Percentiles rank a stretch among this genome's conserved stretches.
Evolutionary conservation across 2,329 filamentous ascomycete species (phyloP).

Genomic region (Dryadomyces quercivorus): DNA sequence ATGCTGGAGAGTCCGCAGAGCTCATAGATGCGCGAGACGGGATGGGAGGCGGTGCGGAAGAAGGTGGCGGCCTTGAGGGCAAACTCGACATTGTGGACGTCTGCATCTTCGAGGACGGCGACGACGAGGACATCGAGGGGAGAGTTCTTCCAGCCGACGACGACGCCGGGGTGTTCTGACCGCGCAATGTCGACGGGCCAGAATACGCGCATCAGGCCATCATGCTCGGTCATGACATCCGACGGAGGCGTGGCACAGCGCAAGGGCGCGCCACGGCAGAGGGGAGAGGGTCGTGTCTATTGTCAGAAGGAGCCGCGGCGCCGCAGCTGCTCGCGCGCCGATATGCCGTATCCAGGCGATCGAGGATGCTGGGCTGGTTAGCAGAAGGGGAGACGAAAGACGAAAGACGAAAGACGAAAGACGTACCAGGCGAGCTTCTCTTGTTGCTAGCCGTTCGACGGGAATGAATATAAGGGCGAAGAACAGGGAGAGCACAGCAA

Average conservation of each 20-base stretch:
- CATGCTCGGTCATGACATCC: constrained; percentile 53
- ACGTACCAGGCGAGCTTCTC: constrained; percentile 69
- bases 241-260: constrained; percentile 12
- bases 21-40: constrained; percentile 67
- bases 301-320: constrained; percentile 91
- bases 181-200: constrained; percentile 81
- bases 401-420: background rate
- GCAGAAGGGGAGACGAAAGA: background rate
- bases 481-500: constrained; percentile 67
- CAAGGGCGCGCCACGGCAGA: background rate
- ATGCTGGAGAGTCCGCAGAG: constrained; percentile 74
- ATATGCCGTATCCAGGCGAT: constrained; percentile 66
- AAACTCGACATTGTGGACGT: constrained; percentile 75
- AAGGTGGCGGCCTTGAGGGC: constrained; percentile 75
- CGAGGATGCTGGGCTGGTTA: constrained; percentile 62
- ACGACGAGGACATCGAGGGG: constrained; percentile 83
- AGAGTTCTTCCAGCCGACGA: constrained; percentile 94
- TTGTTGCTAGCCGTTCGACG: constrained; percentile 67
- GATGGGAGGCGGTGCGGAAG: constrained; percentile 70
- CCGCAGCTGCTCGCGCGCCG: constrained; percentile 87
- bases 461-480: constrained; percentile 80
- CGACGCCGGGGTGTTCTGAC: constrained; percentile 64
- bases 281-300: constrained; percentile 17
- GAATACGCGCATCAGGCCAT: constrained; percentile 96
- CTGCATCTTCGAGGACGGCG: constrained; percentile 78